These are phyloP conservation scores for Chaetomium globosum DNA, from an alignment of 2,329 filamentous ascomycete genomes.

Conservation along the genomic window DNA sequence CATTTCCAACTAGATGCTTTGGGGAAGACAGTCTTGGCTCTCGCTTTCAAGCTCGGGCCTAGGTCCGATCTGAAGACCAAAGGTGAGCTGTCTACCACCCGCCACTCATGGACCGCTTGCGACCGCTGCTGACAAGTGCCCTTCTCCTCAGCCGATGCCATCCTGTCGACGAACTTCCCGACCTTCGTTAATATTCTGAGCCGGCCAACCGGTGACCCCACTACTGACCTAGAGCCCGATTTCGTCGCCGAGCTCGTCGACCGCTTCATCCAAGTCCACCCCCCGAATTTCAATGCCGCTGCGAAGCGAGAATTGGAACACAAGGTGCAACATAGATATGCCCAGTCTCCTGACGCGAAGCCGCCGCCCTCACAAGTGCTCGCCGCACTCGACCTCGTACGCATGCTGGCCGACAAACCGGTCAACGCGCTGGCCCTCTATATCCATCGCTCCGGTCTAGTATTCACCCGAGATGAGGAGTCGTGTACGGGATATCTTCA, in stretches of 20 bases:
- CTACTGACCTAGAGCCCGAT: slow-evolving; percentile 65
- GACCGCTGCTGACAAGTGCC: slow-evolving; percentile 21
- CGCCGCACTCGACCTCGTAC: slow-evolving; percentile 68
- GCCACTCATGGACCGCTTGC: neutral
- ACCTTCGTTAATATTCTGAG: slow-evolving; percentile 78
- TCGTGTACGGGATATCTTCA: slow-evolving; percentile 60
- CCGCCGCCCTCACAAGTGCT: slow-evolving; percentile 69
- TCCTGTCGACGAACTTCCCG: slow-evolving; percentile 76
- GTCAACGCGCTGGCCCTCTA: slow-evolving; percentile 62
- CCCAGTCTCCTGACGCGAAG: slow-evolving; percentile 58
- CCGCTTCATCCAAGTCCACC: slow-evolving; percentile 82
- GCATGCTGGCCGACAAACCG: slow-evolving; percentile 63
- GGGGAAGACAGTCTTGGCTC: slow-evolving; percentile 81
- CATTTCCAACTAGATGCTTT: slow-evolving; percentile 92
- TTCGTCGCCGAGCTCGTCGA: slow-evolving; percentile 82
- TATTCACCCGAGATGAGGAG: slow-evolving; percentile 76
- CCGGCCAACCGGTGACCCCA: slow-evolving; percentile 63
- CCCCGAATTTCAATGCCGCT: slow-evolving; percentile 79
- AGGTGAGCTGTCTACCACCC: slow-evolving; percentile 58
- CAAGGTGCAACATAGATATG: slow-evolving; percentile 70
- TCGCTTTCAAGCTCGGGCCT: slow-evolving; percentile 83
- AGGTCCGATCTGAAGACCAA: slow-evolving; percentile 84
- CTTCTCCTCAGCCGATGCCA: slow-evolving; percentile 72
- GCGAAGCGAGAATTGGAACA: slow-evolving; percentile 70
- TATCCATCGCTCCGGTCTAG: slow-evolving; percentile 74